A percentile compares a stretch with the other conserved stretches of the same genome.
Evolutionary conservation across 192 early-diverging fungal genomes (phyloP).

Genomic region (Backusella westeae): DNA sequence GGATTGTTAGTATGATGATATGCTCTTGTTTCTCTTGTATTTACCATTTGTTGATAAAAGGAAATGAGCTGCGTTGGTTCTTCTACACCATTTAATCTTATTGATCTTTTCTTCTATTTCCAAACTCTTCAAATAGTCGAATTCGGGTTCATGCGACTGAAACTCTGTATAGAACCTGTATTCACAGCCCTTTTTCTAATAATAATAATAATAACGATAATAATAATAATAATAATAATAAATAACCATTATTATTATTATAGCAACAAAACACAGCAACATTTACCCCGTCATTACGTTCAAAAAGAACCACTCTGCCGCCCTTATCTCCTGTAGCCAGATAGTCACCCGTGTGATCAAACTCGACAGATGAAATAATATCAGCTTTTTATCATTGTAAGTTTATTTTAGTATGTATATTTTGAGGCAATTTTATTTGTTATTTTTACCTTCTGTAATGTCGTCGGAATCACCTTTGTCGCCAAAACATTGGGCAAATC

Average conservation of each 20-base stretch:
- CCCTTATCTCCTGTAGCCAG: constrained; percentile 98
- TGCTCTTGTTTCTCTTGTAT: not conserved
- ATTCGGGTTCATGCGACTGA: constrained; percentile 95
- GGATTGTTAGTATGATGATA: constrained; percentile 41
- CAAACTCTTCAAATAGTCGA: constrained; percentile 91
- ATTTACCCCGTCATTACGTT: constrained; percentile 93
- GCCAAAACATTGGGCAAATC: constrained; percentile 99
- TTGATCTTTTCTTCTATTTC: constrained; percentile 98
- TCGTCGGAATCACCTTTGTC: constrained; percentile 99
- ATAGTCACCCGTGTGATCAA: constrained; percentile 96
- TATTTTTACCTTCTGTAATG: constrained; percentile 90
- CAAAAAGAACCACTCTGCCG: constrained; percentile 97
- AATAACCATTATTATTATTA: not conserved
- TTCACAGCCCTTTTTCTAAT: constrained; percentile 90
- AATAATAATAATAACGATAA: not conserved
- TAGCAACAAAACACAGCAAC: no score
- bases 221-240: constrained; percentile 31
- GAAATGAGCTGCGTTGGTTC: constrained; percentile 86
- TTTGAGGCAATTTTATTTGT: no score
- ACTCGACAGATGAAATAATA: constrained; percentile 98
- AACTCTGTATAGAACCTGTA: constrained; percentile 97
- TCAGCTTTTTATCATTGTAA: constrained; percentile 65
- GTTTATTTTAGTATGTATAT: not conserved
- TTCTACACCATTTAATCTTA: constrained; percentile 91
- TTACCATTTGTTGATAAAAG: constrained; percentile 87